Base-by-base conservation (phyloP, 75 land plant genomes). In the Cunninghamia lanceolata region DNA sequence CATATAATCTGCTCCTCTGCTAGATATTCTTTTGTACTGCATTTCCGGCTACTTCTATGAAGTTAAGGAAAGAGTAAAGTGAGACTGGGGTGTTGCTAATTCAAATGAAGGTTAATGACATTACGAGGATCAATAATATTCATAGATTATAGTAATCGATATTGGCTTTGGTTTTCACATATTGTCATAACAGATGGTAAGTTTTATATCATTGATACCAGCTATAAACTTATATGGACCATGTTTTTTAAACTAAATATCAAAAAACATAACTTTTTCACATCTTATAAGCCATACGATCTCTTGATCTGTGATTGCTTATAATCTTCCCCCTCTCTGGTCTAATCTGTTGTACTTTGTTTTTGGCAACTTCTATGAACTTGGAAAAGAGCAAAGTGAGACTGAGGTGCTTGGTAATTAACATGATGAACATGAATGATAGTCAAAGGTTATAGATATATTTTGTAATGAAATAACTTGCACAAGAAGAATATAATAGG, bases 361-460 rank as follows among this genome's bases (percentile, higher is more conserved):
- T 54, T 16, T 54, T 25, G 68, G 68, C 68, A 63, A 98, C 89
- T 54, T 92, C n/a, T 2, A 52, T 52, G 16, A 52, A 52, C 16
- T 13, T 52, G 8, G 4, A 78, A 91, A 47, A 92, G 84, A 56
- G 76, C 87, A 83, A 82, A 50, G 42, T 84, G 45, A 59, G 50
- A 47, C 9, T 40, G n/a, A 38, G 43, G 3, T 6, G 43, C 45
- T 1, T 19, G 21, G 43, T 34, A 77, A 25, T n/a, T 40, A 47
- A 40, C 9, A 39, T 78, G 42, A 42, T 78, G 45, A 40, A 16
- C 17, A 78, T 40, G 25, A 40, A 19, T 40, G 5, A 7, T 42
- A 78, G 8, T 79, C 46, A 34, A 45, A 45, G 68, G 28, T 80
- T 80, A n/a, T n/a, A n/a, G n/a, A n/a, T n/a, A n/a, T n/a, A n/a